A percentile compares a stretch with the other conserved stretches of the same genome.
Conservation (phyloP, 257 asterid species). For the Rhazya stricta region DNA sequence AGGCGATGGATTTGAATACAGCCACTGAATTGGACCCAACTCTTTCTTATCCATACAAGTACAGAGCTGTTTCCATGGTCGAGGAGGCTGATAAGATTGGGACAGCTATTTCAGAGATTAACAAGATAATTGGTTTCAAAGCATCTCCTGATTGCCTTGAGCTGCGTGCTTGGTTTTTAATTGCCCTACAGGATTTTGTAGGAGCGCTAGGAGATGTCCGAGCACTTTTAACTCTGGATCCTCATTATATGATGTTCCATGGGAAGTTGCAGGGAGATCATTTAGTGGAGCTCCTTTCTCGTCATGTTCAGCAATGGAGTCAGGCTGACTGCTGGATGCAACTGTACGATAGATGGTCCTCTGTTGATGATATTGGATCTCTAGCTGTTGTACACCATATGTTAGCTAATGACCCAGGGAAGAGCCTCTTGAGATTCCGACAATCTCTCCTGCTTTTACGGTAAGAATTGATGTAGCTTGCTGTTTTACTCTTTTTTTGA, state of each 20-base stretch:
- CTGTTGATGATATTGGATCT: slow-evolving; percentile 94
- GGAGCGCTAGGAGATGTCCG: slow-evolving; percentile 75
- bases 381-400: slow-evolving; percentile 92
- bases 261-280: slow-evolving; percentile 66
- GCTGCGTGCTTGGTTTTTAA: slow-evolving; percentile 90
- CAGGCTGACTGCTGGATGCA: slow-evolving; percentile 99
- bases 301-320: slow-evolving; percentile 58
- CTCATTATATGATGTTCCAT: slow-evolving; percentile 77
- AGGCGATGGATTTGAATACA: slow-evolving; percentile 58
- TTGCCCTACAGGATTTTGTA: slow-evolving; percentile 61
- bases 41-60: slow-evolving; percentile 80
- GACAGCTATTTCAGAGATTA: slow-evolving; percentile 68
- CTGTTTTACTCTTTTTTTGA: slow-evolving; percentile 3
- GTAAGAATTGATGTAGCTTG: slow-evolving; percentile 30
- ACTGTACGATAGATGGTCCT: slow-evolving; percentile 85
- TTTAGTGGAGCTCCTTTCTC: slow-evolving; percentile 61
- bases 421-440: slow-evolving; percentile 76
- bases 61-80: slow-evolving; percentile 54
- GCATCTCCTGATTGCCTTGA: slow-evolving; percentile 92
- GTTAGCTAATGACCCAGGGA: slow-evolving; percentile 82
- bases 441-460: slow-evolving; percentile 84
- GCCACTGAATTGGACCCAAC: slow-evolving; percentile 92
- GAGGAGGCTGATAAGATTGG: slow-evolving; percentile 51
- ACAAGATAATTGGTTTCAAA: slow-evolving; percentile 68
- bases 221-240: slow-evolving; percentile 83